Base-by-base conservation (phyloP, 495 filamentous ascomycete species). In the Durotheca rogersii region DNA sequence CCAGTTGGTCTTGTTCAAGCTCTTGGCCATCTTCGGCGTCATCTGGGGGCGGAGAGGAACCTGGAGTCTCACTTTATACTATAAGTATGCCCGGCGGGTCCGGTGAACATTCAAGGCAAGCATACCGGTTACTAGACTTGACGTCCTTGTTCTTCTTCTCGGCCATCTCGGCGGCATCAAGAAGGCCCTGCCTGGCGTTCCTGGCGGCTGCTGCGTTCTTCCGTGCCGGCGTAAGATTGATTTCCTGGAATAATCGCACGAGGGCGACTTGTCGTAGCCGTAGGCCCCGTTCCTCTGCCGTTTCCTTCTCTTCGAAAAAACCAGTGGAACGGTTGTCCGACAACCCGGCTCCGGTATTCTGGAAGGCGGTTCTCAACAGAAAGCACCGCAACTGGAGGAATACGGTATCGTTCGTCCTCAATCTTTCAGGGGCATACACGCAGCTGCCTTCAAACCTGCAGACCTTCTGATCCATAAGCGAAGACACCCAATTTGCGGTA, bases 1-100 rank as follows among this genome's bases (percentile, higher is more conserved):
- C 92, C 11, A 98, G 83, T 59, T 98, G 93, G 60, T 95, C 91
- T 64, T 96, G 88, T 67, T 96, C 90, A 0, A 98, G 80, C 67
- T 96, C 90, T 53, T 90, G 77, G 2, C 89, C 87, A 9, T 95
- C 89, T 61, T 90, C 87, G 4, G 72, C 71, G n/a, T 90, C 86
- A 10, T 90, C 88, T 11, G 69, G 68, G 4, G 67, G 67, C 0
- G 75, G 58, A 2, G 72, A 67, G 1, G 67, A 67, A 10, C 72
- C 74, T 3, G 78, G 74, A 36, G 69, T 56, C 12, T 70, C 56
- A 32, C 76, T 77, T 11, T 65, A 62, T 11, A 68, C 62, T 9
- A 41, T 33, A 9, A 48, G 5, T 14, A 18, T 31, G 12, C 11
- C 32, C 9, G 11, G 4, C 4, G 3, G 12, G 4, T 11, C 5